phyloP scores from a whole-genome alignment of 2,329 filamentous ascomycete species.

The Alternaria triticina region DNA sequence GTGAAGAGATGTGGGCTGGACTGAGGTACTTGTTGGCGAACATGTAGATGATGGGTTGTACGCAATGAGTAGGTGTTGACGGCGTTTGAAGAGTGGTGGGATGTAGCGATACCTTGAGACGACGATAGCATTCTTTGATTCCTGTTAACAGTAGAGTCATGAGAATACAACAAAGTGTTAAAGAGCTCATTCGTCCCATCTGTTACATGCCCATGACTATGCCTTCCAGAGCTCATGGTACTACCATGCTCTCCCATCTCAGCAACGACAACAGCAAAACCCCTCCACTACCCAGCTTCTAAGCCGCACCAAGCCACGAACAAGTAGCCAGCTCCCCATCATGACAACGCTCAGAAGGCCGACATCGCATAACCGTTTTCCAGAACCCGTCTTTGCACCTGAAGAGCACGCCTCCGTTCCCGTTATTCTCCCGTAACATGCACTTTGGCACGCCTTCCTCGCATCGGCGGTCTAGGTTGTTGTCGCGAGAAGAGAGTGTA shows the following conservation, averaged over 20 bases:
- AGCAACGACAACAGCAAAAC: background rate
- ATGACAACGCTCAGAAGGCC: conserved; percentile 1
- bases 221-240: background rate
- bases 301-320: background rate
- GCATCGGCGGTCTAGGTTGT: background rate
- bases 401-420: conserved; percentile 7
- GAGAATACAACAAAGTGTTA: background rate
- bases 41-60: background rate
- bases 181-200: background rate
- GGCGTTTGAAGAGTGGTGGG: background rate
- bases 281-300: no score
- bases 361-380: conserved; percentile 1
- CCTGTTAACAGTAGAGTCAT: background rate
- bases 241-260: background rate
- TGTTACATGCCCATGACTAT: background rate
- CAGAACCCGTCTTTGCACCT: conserved; percentile 6
- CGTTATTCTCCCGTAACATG: background rate
- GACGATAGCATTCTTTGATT: background rate
- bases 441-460: conserved; percentile 3
- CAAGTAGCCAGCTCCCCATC: background rate
- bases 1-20: conserved; percentile 56
- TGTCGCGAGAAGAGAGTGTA: background rate
- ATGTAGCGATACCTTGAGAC: background rate
- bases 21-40: conserved; percentile 31
- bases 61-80: background rate